These are phyloP conservation scores for Furcasterigmium furcatum DNA, from an alignment of 2,329 filamentous ascomycete species.

Conservation along the genomic window DNA sequence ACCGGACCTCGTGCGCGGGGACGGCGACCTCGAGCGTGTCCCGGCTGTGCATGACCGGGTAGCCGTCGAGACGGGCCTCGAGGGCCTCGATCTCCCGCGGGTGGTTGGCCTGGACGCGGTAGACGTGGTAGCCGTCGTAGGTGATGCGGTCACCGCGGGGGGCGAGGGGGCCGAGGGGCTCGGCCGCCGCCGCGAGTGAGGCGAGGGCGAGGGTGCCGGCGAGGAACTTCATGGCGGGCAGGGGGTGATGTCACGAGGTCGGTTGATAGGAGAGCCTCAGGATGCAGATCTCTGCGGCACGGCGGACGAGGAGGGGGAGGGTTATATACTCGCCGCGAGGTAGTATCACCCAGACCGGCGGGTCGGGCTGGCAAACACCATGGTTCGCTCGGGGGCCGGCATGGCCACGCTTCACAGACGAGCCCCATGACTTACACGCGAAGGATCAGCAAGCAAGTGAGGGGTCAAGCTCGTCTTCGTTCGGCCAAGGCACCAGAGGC, in stretches of 20 bases:
- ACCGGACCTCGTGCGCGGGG: slow-evolving; percentile 19
- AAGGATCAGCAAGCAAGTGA: too few relatives aligned
- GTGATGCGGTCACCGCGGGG: slow-evolving; percentile 9
- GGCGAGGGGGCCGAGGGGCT: not conserved
- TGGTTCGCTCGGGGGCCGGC: too few relatives aligned
- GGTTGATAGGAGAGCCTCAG: not conserved
- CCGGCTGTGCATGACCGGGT: slow-evolving; percentile 19
- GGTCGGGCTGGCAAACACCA: too few relatives aligned
- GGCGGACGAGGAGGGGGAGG: not conserved
- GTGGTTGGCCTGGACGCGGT: slow-evolving; percentile 17
- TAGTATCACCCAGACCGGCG: too few relatives aligned
- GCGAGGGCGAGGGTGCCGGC: slow-evolving; percentile 2
- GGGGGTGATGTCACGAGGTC: not conserved
- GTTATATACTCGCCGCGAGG: not conserved
- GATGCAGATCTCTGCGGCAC: not conserved
- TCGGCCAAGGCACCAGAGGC: too few relatives aligned
- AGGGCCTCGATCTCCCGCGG: slow-evolving; percentile 11
- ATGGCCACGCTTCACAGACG: too few relatives aligned
- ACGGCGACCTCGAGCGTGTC: slow-evolving; percentile 26
- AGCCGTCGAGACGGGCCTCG: slow-evolving; percentile 13
- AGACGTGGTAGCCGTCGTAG: slow-evolving; percentile 29
- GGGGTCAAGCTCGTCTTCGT: too few relatives aligned
- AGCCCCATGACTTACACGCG: too few relatives aligned
- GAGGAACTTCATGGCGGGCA: slow-evolving; percentile 8
- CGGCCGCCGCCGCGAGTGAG: slow-evolving; percentile 1